Conservation (phyloP, 2,329 filamentous ascomycete species). For the Aureobasidium sp. region DNA sequence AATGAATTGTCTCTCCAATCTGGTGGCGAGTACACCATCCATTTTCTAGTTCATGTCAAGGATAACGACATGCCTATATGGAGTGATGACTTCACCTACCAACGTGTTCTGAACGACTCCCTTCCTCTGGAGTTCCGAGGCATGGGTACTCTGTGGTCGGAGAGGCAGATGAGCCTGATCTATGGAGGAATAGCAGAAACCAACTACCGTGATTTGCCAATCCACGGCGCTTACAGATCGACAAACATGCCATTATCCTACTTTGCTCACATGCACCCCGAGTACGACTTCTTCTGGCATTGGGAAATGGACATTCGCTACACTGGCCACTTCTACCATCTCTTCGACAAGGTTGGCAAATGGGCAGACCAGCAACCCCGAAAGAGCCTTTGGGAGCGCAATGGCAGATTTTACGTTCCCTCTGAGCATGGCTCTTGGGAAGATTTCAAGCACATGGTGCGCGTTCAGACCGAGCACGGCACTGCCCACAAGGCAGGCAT, state of each 20-base stretch:
- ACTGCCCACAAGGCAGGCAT: conserved; percentile 40
- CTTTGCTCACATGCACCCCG: conserved; percentile 80
- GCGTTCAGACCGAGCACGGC: conserved; percentile 52
- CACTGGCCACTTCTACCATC: conserved; percentile 80
- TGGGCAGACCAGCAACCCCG: conserved; percentile 65
- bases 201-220: conserved; percentile 53
- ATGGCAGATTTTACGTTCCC: conserved; percentile 69
- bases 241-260: conserved; percentile 92
- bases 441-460: conserved; percentile 61
- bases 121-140: conserved; percentile 44
- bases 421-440: conserved; percentile 63
- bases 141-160: conserved; percentile 48
- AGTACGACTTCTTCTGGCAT: conserved; percentile 89
- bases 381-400: conserved; percentile 70
- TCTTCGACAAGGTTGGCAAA: conserved; percentile 59
- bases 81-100: conserved; percentile 67
- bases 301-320: conserved; percentile 94
- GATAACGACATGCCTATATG: conserved; percentile 73
- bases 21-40: conserved; percentile 73
- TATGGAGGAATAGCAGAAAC: conserved; percentile 45
- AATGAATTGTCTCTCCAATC: conserved; percentile 70
- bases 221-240: conserved; percentile 63
- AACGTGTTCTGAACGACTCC: conserved; percentile 52
- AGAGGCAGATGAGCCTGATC: conserved; percentile 49
- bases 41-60: conserved; percentile 80